Conservation (phyloP, 768 basidiomycete species). For the Lactifluus piperatus region DNA sequence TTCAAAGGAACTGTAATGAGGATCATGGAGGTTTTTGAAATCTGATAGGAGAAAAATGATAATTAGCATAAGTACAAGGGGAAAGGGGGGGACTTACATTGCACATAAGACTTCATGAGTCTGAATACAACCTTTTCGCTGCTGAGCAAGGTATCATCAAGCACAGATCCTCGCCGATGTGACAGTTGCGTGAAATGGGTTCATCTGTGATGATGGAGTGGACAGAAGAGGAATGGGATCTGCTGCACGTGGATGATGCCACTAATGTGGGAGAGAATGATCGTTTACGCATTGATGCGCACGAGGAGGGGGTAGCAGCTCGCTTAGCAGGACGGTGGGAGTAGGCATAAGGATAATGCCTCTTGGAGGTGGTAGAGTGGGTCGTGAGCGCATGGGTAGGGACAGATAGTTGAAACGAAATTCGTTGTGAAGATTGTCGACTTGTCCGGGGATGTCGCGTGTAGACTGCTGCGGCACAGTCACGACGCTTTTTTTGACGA, state of each 20-base stretch:
- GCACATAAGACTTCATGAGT: slow-evolving; percentile 60
- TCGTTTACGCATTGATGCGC: slow-evolving; percentile 22
- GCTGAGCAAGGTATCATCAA: slow-evolving; percentile 46
- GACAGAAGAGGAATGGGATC: slow-evolving; percentile 58
- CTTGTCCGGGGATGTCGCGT: neutral
- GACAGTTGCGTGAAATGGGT: slow-evolving; percentile 37
- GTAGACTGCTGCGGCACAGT: slow-evolving; percentile 15
- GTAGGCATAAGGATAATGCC: neutral
- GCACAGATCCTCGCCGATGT: slow-evolving; percentile 44
- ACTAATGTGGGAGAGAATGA: slow-evolving; percentile 22
- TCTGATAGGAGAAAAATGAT: slow-evolving; percentile 32
- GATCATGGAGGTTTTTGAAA: slow-evolving; percentile 60
- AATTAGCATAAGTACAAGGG: neutral
- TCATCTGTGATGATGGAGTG: slow-evolving; percentile 32
- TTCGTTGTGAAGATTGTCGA: neutral
- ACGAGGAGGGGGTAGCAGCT: slow-evolving; percentile 18
- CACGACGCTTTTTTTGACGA: slow-evolving; percentile 28
- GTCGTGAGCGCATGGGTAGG: neutral
- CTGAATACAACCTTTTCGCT: slow-evolving; percentile 55
- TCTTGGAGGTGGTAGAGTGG: neutral
- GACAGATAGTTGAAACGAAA: neutral
- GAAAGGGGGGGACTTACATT: slow-evolving; percentile 40
- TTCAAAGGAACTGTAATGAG: slow-evolving; percentile 53
- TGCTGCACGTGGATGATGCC: slow-evolving; percentile 27
- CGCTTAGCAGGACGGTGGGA: slow-evolving; percentile 11